Evolutionary conservation across 2,329 filamentous ascomycete species (phyloP), one percentile per base, ranked within the genome.

Genomic region (Cercospora sp.): DNA sequence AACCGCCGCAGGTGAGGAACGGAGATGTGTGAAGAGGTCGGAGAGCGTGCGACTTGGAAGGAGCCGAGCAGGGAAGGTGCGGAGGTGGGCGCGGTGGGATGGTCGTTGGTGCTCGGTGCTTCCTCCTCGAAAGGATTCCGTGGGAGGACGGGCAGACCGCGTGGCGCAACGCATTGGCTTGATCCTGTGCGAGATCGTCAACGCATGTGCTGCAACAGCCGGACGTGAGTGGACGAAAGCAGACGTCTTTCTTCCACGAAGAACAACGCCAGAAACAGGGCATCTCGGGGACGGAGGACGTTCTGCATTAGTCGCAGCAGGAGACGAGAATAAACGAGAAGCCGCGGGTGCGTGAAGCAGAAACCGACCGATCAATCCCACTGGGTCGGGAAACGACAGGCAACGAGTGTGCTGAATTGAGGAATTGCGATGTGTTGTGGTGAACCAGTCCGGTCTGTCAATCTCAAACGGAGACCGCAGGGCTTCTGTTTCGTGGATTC

Each of bases 41-140:
- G 53, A 32, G 30, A 32, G 53, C 16, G 26, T 34, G 26, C 53
- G 53, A 30, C 53, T n/a, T n/a, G 13, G 16, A 58, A 58, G 53
- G 53, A 58, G 53, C 53, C 53, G 53, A 58, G 6, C 21, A 34
- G 26, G 53, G 53, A 57, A 57, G 59, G 59, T 61, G 57, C 57
- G 57, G 57, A 60, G 30, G 57, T 18, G 57, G 57, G 43, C 18
- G 43, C 18, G 5, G 43, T 49, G 30, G 28, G 53, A 32, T 28
- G 49, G 21, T 53, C 49, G 49, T 53, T 21, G 49, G 49, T 30
- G 28, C 58, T 37, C 21, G 8, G 9, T n/a, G 30, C 21, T 26
- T 16, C 3, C 30, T 21, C 59, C 37, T 49, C 59, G 2, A 24
- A 32, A 61, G 59, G 40, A 61, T 43, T 28, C 7, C 21, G 59